phyloP scores from a whole-genome alignment of 108 stramenopile genomes.

The Nannochloropsis granulata region DNA sequence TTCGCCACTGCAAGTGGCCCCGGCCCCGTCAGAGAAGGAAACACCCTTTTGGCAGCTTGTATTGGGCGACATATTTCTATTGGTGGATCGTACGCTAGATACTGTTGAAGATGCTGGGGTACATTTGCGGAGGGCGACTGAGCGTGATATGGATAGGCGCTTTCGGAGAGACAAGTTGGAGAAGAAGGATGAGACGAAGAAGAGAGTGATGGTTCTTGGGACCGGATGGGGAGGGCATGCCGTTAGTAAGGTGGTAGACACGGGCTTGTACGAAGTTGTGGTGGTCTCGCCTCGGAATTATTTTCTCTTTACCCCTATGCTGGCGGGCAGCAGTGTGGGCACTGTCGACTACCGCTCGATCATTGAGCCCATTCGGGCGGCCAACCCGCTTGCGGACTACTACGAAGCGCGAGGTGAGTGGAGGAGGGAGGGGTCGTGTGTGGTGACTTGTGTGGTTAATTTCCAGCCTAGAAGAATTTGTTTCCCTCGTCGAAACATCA shows the following conservation, averaged over 20 bases:
- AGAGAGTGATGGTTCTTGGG: slow-evolving; percentile 60
- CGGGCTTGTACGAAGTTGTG: slow-evolving; percentile 11
- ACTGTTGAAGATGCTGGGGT: slow-evolving; percentile 11
- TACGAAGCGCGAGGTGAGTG: slow-evolving; percentile 43
- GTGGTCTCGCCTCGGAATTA: slow-evolving; percentile 70
- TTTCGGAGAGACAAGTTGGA: background rate
- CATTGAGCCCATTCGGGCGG: slow-evolving; percentile 68
- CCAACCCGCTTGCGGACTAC: slow-evolving; percentile 64
- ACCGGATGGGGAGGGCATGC: slow-evolving; percentile 84
- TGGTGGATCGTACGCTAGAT: slow-evolving; percentile 10
- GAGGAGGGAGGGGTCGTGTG: background rate
- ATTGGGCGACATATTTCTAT: background rate
- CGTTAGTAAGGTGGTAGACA: slow-evolving; percentile 62
- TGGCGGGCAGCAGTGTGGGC: slow-evolving; percentile 75
- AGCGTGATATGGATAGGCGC: background rate
- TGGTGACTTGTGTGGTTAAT: background rate
- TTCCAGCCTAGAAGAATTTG: too few relatives aligned
- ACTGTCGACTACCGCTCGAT: slow-evolving; percentile 82
- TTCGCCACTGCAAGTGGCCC: background rate
- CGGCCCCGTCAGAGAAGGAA: background rate
- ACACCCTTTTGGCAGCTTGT: background rate
- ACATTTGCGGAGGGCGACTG: slow-evolving; percentile 1
- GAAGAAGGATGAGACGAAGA: background rate
- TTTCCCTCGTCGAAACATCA: too few relatives aligned
- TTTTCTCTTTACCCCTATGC: slow-evolving; percentile 90